Conservation (phyloP, 352 stramenopile genomes). For the Thalassiosira sp. region DNA sequence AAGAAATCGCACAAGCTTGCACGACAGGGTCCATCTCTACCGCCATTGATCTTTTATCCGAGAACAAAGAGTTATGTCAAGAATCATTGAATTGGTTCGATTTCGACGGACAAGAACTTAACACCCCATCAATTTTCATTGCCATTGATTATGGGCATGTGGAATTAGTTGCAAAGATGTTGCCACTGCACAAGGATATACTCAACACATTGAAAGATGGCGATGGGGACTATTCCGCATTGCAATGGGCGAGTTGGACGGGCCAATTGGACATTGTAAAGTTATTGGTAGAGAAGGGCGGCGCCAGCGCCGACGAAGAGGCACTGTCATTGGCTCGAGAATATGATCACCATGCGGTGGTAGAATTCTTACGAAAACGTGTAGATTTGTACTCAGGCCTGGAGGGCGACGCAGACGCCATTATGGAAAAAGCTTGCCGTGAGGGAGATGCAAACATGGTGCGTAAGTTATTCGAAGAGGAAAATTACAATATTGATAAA, state of each 20-base stretch:
- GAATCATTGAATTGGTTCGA: slow-evolving; percentile 48
- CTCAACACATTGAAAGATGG: slow-evolving; percentile 47
- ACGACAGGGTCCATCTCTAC: slow-evolving; percentile 1
- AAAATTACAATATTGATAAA: slow-evolving; percentile 55
- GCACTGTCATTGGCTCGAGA: slow-evolving; percentile 53
- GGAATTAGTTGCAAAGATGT: slow-evolving; percentile 33
- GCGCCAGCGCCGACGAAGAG: slow-evolving; percentile 42
- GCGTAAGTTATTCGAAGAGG: slow-evolving; percentile 43
- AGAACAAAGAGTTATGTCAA: slow-evolving; percentile 17
- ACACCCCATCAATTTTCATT: slow-evolving; percentile 47
- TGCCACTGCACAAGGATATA: slow-evolving; percentile 26
- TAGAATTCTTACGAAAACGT: slow-evolving; percentile 38
- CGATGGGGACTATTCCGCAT: slow-evolving; percentile 50
- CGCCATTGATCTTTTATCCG: slow-evolving; percentile 20
- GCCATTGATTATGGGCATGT: slow-evolving; percentile 47
- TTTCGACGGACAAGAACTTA: slow-evolving; percentile 46
- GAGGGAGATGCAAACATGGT: slow-evolving; percentile 58
- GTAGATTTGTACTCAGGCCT: slow-evolving; percentile 59
- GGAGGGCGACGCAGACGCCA: slow-evolving; percentile 50
- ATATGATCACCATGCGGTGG: slow-evolving; percentile 47
- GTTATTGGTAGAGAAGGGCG: slow-evolving; percentile 33
- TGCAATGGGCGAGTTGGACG: slow-evolving; percentile 55
- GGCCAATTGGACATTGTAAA: slow-evolving; percentile 56
- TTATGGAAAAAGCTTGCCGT: slow-evolving; percentile 62
- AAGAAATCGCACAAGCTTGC: slow-evolving; percentile 18